These are phyloP conservation scores for Oenanthe javanica DNA, from an alignment of 140 eudicot species.

Conservation along the genomic window DNA sequence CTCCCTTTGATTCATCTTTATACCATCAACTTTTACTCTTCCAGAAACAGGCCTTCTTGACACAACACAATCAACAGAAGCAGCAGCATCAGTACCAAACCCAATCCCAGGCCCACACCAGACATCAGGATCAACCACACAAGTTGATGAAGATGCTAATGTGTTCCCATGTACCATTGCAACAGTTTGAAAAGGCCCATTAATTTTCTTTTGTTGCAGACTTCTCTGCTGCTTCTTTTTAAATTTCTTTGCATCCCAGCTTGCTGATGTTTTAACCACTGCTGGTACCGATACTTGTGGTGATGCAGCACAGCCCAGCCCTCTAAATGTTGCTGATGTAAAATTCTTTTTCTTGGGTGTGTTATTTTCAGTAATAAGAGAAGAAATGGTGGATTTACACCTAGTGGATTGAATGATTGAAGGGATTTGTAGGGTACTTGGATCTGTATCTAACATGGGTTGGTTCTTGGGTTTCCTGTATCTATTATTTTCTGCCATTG, in stretches of 20 bases:
- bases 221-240: conserved; percentile 50
- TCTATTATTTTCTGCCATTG: conserved; percentile 39
- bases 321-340: conserved; percentile 47
- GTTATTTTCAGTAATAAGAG: conserved; percentile 25
- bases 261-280: conserved; percentile 66
- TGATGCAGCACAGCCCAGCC: conserved; percentile 72
- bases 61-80: conserved; percentile 70
- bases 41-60: conserved; percentile 49
- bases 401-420: conserved; percentile 27
- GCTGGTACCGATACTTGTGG: conserved; percentile 82
- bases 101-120: conserved; percentile 97
- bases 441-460: conserved; percentile 21
- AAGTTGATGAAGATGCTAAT: conserved; percentile 30
- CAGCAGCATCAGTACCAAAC: conserved; percentile 58
- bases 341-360: conserved; percentile 40
- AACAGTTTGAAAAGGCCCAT: conserved; percentile 16
- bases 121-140: conserved; percentile 68
- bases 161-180: conserved; percentile 4
- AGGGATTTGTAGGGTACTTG: conserved; percentile 21
- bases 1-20: conserved; percentile 46
- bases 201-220: conserved; percentile 20
- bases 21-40: conserved; percentile 58
- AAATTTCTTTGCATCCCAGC: conserved; percentile 64
- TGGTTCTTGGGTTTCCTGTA: conserved; percentile 46
- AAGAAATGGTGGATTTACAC: conserved; percentile 57